phyloP scores from a whole-genome alignment of 2,329 filamentous ascomycete species.

The Tetracladium maxilliforme region DNA sequence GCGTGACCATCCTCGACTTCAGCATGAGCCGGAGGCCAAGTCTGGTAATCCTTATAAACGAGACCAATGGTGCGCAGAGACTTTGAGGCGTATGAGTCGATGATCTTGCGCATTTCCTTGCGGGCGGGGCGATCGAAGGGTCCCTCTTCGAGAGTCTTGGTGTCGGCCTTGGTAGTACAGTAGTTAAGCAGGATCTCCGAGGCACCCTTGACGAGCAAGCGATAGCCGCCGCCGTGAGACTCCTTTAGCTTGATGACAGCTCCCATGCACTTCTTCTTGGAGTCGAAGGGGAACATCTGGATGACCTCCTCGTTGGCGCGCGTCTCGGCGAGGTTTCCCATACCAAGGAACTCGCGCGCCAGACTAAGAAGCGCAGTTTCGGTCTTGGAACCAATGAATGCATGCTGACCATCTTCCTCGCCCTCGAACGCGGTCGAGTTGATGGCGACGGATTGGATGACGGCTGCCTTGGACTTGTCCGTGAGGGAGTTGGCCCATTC shows the following conservation, averaged over 20 bases:
- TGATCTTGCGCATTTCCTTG: constrained; percentile 34
- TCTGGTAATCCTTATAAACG: constrained; percentile 57
- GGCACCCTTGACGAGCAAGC: constrained; percentile 35
- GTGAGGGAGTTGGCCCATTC: constrained; percentile 5
- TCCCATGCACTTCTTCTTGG: constrained; percentile 51
- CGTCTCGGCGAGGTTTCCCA: constrained; percentile 45
- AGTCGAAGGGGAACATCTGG: constrained; percentile 27
- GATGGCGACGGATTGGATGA: constrained; percentile 49
- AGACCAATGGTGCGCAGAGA: constrained; percentile 65
- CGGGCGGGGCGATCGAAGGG: too few relatives aligned
- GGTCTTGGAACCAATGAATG: constrained; percentile 64
- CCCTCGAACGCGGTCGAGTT: constrained; percentile 60
- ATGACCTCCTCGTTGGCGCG: constrained; percentile 44
- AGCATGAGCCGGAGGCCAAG: constrained; percentile 45
- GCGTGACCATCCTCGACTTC: constrained; percentile 48
- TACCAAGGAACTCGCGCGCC: constrained; percentile 48
- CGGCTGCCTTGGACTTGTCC: constrained; percentile 17
- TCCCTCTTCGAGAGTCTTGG: constrained; percentile 35
- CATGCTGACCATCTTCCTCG: constrained; percentile 38
- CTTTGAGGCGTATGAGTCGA: constrained; percentile 45
- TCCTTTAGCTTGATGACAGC: constrained; percentile 39
- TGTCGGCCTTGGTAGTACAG: constrained; percentile 35
- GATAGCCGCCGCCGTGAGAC: constrained; percentile 22
- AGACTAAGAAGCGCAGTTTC: constrained; percentile 63
- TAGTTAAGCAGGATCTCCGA: constrained; percentile 31